These are phyloP conservation scores for Ploettnerulaceae sp. DNA, from an alignment of 2,329 filamentous ascomycete genomes.

Conservation along the genomic window DNA sequence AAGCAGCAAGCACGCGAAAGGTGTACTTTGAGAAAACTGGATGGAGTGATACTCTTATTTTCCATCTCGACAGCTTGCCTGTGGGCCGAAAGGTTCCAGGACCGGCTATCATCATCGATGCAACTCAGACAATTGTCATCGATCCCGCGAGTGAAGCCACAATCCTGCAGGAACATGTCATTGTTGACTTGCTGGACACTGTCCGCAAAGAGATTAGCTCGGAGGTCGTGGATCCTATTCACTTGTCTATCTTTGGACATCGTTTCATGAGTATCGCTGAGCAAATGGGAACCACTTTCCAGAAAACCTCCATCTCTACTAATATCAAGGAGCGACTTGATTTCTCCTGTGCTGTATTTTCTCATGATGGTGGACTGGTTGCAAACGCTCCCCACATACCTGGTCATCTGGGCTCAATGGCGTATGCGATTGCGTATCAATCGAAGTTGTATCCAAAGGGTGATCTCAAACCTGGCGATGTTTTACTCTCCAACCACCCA, in stretches of 20 bases:
- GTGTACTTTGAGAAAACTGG: slow-evolving; percentile 34
- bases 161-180: slow-evolving; percentile 65
- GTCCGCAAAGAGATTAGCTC: slow-evolving; percentile 33
- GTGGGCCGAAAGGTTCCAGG: slow-evolving; percentile 68
- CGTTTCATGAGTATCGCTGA: slow-evolving; percentile 81
- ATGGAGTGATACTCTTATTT: slow-evolving; percentile 62
- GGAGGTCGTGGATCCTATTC: slow-evolving; percentile 63
- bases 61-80: slow-evolving; percentile 67
- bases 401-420: slow-evolving; percentile 22
- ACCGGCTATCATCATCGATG: slow-evolving; percentile 80
- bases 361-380: slow-evolving; percentile 66
- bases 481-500: slow-evolving; percentile 76
- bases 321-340: slow-evolving; percentile 79
- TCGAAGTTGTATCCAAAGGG: slow-evolving; percentile 67
- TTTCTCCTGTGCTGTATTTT: slow-evolving; percentile 76
- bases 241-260: slow-evolving; percentile 72
- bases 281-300: slow-evolving; percentile 72
- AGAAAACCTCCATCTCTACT: slow-evolving; percentile 71
- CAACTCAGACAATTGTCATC: slow-evolving; percentile 85
- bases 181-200: slow-evolving; percentile 56
- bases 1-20: not conserved
- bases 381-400: slow-evolving; percentile 75
- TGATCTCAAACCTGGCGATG: slow-evolving; percentile 69
- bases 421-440: slow-evolving; percentile 57
- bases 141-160: slow-evolving; percentile 71